Conservation (phyloP, 768 basidiomycete genomes). For the Boletales sp. region DNA sequence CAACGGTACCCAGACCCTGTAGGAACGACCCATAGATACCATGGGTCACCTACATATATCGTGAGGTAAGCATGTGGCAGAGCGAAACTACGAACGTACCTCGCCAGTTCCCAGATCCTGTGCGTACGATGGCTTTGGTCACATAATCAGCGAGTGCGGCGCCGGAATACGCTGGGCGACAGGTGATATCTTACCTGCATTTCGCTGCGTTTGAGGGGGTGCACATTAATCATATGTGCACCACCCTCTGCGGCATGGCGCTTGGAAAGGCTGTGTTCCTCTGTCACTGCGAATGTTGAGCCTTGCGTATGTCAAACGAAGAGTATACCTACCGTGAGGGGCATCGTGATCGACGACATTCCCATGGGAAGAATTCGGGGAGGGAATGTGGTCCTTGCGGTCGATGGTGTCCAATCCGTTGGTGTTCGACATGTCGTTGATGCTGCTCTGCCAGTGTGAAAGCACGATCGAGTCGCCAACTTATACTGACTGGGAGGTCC, state of each 20-base stretch:
- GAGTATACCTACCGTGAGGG: constrained; percentile 49
- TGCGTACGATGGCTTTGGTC: constrained; percentile 76
- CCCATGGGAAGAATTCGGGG: constrained; percentile 38
- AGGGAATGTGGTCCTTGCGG: constrained; percentile 52
- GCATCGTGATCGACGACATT: constrained; percentile 76
- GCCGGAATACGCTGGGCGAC: neutral
- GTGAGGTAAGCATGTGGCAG: neutral
- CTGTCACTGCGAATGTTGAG: constrained; percentile 52
- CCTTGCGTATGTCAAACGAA: neutral
- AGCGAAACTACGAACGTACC: constrained; percentile 27
- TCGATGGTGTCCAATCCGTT: constrained; percentile 29
- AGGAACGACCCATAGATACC: constrained; percentile 83
- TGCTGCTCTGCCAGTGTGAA: neutral
- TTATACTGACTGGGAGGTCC: constrained; percentile 12
- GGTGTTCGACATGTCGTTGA: constrained; percentile 22
- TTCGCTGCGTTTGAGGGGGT: constrained; percentile 78
- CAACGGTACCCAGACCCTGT: constrained; percentile 59
- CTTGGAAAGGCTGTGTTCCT: constrained; percentile 42
- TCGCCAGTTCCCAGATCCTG: constrained; percentile 78
- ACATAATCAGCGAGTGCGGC: constrained; percentile 5
- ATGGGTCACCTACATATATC: constrained; percentile 59
- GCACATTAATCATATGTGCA: constrained; percentile 66
- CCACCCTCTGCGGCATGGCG: constrained; percentile 27
- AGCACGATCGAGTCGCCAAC: neutral
- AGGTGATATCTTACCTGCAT: constrained; percentile 63